Evolutionary conservation across 129 eudicot genomes (phyloP).

Genomic region (Smallanthus sonchifolius): DNA sequence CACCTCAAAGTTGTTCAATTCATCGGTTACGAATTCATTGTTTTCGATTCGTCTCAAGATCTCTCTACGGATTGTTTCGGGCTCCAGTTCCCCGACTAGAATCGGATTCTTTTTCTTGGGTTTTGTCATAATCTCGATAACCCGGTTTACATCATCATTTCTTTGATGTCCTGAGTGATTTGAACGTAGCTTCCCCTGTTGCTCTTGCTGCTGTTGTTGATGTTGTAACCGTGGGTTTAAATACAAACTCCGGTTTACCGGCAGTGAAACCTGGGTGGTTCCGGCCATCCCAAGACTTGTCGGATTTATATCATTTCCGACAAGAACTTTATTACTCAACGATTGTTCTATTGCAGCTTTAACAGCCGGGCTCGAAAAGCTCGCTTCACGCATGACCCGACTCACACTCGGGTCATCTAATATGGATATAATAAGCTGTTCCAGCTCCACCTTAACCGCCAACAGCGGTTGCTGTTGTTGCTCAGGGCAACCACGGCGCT

Average conservation of each 20-base stretch:
- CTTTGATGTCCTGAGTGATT: conserved; percentile 33
- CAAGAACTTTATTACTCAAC: conserved; percentile 18
- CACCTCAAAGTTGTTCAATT: conserved; percentile 43
- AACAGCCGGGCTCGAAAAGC: conserved; percentile 92
- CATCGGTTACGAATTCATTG: conserved; percentile 29
- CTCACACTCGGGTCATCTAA: conserved; percentile 96
- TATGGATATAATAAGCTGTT: conserved; percentile 67
- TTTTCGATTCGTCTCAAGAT: conserved; percentile 50
- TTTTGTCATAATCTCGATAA: conserved; percentile 62
- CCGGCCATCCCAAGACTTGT: conserved; percentile 36
- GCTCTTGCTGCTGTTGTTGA: not conserved
- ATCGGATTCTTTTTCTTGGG: conserved; percentile 66
- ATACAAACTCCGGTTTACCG: conserved; percentile 30
- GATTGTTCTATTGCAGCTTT: conserved; percentile 83
- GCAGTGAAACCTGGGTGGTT: conserved; percentile 7
- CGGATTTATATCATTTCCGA: not conserved
- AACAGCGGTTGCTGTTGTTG: conserved; percentile 91
- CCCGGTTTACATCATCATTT: conserved; percentile 63
- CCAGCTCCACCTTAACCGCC: conserved; percentile 81
- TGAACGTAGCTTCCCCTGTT: conserved; percentile 14
- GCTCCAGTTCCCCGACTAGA: conserved; percentile 73
- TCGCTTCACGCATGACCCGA: conserved; percentile 92
- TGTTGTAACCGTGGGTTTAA: conserved; percentile 38
- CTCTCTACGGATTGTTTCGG: conserved; percentile 57
- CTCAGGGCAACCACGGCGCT: conserved; percentile 80